These are phyloP conservation scores for Coemansia reversa DNA, from an alignment of 192 early-diverging fungal genomes.

Conservation along the genomic window DNA sequence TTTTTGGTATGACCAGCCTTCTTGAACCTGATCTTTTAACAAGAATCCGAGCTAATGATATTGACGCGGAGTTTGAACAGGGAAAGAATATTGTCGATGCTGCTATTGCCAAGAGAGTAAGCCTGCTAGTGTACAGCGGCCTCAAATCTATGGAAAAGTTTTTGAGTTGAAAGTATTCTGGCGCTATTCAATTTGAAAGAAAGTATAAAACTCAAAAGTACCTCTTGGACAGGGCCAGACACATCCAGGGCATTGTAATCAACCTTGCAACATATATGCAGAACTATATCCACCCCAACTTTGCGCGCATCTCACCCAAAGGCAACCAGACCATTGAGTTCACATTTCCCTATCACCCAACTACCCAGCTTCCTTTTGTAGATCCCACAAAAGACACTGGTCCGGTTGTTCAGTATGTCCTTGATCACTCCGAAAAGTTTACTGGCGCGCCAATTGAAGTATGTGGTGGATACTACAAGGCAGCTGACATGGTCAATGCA, in stretches of 20 bases:
- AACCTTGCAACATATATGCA: constrained; percentile 33
- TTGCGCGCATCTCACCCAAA: constrained; percentile 25
- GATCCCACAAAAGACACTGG: constrained; percentile 25
- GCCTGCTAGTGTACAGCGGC: constrained; percentile 21
- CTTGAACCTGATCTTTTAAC: constrained; percentile 1
- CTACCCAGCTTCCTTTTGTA: constrained; percentile 25
- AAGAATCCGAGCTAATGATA: constrained; percentile 5
- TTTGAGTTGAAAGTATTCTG: constrained; percentile 25
- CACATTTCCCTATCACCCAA: constrained; percentile 16
- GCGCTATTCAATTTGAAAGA: constrained; percentile 22
- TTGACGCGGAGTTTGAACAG: constrained; percentile 32
- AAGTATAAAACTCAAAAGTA: constrained; percentile 36
- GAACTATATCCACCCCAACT: constrained; percentile 12
- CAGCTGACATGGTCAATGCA: constrained; percentile 15
- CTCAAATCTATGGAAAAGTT: constrained; percentile 29
- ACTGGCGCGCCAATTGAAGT: constrained; percentile 10
- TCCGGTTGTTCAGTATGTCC: constrained; percentile 9
- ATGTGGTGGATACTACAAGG: constrained; percentile 22
- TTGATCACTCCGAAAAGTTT: constrained; percentile 11
- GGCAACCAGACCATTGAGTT: constrained; percentile 30
- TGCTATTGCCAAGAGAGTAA: constrained; percentile 21
- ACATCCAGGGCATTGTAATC: constrained; percentile 21
- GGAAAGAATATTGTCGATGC: constrained; percentile 40
- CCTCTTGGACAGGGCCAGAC: constrained; percentile 11
- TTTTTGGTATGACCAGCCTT: constrained; percentile 37